phyloP scores from a whole-genome alignment of 345 rosid genomes.

The Linum usitatissimum region DNA sequence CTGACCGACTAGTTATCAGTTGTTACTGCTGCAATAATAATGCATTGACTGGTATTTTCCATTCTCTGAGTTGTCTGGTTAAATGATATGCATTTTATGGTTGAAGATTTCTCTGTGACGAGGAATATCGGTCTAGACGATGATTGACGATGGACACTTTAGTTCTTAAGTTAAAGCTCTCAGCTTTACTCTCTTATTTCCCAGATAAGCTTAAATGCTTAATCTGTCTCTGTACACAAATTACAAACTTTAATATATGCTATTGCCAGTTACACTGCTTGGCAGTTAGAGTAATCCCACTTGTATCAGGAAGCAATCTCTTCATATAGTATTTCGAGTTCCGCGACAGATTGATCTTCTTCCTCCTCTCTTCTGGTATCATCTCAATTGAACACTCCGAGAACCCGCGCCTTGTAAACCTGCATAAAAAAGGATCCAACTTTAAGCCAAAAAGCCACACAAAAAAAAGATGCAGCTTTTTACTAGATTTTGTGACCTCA shows the following conservation, averaged over 20 bases:
- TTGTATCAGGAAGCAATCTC: constrained; percentile 61
- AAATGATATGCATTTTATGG: no score
- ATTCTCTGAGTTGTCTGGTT: neutral
- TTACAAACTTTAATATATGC: no score
- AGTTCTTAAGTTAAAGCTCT: no score
- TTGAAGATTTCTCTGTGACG: no score
- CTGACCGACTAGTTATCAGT: neutral
- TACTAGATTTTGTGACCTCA: neutral
- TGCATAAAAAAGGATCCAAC: constrained; percentile 13
- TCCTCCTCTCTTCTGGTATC: constrained; percentile 64
- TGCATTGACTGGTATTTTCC: neutral
- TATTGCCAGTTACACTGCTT: constrained; percentile 15
- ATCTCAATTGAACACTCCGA: constrained; percentile 54
- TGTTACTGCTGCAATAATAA: constrained; percentile 8
- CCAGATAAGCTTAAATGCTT: no score
- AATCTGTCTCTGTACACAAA: no score
- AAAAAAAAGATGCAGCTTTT: neutral
- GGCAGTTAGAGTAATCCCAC: constrained; percentile 42
- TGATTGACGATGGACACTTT: no score
- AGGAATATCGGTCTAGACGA: no score
- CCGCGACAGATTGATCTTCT: constrained; percentile 63
- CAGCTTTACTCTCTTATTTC: no score
- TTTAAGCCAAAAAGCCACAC: neutral
- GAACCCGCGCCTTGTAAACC: constrained; percentile 83
- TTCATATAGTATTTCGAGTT: constrained; percentile 77